phyloP scores from a whole-genome alignment of 306 rosid genomes.

The Gillenia trifoliata region DNA sequence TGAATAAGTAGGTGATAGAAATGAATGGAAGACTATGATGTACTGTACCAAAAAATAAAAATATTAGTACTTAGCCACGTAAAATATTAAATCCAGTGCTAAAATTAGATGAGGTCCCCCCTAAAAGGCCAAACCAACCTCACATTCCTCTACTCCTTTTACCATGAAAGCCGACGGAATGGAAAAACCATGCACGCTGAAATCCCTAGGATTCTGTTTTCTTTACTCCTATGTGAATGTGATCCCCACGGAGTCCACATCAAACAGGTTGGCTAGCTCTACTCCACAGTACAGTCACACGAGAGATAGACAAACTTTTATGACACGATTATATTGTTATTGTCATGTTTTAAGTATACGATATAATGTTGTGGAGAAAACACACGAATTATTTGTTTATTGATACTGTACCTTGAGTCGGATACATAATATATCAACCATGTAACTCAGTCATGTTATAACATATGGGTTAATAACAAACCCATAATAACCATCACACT shows the following conservation, averaged over 20 bases:
- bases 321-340: neutral
- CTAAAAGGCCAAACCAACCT: neutral
- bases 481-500: neutral
- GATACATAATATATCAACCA: neutral
- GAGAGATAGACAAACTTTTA: neutral
- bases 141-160: neutral
- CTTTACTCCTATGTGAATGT: neutral
- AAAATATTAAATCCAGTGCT: neutral
- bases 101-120: conserved; percentile 3
- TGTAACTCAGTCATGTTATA: too few species aligned
- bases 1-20: neutral
- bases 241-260: conserved; percentile 13
- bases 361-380: too few species aligned
- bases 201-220: conserved; percentile 4
- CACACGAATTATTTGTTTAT: neutral
- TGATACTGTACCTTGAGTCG: neutral
- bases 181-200: neutral
- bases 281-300: neutral
- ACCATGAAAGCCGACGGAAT: neutral
- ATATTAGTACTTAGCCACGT: neutral
- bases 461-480: too few species aligned
- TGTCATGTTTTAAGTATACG: too few species aligned
- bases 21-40: neutral
- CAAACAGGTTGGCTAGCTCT: neutral
- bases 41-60: neutral